Conservation (phyloP, 768 basidiomycete genomes). For the Dentipellis fragilis region DNA sequence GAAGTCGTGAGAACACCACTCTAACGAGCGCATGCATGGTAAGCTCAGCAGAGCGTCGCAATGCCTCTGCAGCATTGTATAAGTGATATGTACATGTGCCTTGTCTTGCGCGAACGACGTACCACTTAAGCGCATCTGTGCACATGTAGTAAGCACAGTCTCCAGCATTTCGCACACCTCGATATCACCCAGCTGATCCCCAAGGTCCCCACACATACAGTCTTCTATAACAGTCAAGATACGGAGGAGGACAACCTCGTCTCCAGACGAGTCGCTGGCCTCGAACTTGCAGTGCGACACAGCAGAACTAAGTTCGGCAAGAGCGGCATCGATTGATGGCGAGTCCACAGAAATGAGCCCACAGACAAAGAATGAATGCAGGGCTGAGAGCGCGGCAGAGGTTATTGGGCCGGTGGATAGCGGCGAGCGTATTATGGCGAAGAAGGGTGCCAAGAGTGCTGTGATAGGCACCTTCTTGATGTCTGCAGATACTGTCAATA, state of each 20-base stretch:
- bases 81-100: slow-evolving; percentile 1
- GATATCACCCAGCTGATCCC: slow-evolving; percentile 73
- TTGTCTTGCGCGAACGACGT: slow-evolving; percentile 21
- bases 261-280: slow-evolving; percentile 92
- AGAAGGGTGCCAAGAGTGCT: slow-evolving; percentile 75
- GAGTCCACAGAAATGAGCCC: slow-evolving; percentile 56
- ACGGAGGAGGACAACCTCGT: slow-evolving; percentile 89
- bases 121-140: slow-evolving; percentile 96
- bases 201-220: slow-evolving; percentile 63
- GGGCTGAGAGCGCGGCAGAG: slow-evolving; percentile 79
- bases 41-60: slow-evolving; percentile 79
- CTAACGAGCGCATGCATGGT: slow-evolving; percentile 86
- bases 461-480: slow-evolving; percentile 46
- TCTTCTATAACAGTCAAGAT: slow-evolving; percentile 87
- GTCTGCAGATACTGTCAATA: slow-evolving; percentile 31
- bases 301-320: slow-evolving; percentile 79
- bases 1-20: slow-evolving; percentile 70
- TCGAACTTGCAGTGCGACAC: slow-evolving; percentile 97
- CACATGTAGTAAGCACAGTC: slow-evolving; percentile 92
- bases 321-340: slow-evolving; percentile 47
- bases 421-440: slow-evolving; percentile 86
- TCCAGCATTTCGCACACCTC: slow-evolving; percentile 98
- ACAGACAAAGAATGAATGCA: slow-evolving; percentile 82
- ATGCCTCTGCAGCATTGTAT: slow-evolving; percentile 47
- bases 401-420: slow-evolving; percentile 96